Evolutionary conservation across 2,329 filamentous ascomycete species (phyloP), one percentile per base, ranked within the genome.

Genomic region (Botrytis porri): DNA sequence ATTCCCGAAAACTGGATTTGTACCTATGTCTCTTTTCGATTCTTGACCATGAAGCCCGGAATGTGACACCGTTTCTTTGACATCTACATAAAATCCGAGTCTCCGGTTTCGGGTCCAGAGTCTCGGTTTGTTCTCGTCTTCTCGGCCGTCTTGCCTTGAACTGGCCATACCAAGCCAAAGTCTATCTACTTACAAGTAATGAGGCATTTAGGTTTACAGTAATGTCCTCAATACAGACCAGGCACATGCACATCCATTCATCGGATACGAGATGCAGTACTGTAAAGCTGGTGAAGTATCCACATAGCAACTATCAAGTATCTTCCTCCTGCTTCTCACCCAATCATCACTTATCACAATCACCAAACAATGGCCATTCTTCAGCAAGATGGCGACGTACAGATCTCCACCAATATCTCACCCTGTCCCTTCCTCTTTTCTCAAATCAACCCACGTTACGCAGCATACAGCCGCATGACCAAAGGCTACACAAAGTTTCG

Each of bases 361-460:
- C 20, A 57, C n/a, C 65, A 57, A 57, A 59, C 48, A 57, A 57
- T 32, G 18, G 48, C 65, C 65, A 41, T 57, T 59, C 65, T 59
- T 69, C 62, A 72, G 62, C 62, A 60, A 72, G 70, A 72, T 72
- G 70, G 70, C 70, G 62, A 72, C 39, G 70, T 12, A 72, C 70
- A 72, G 70, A 72, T 67, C 62, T 59, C 70, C 62, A 59, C 51
- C 62, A 67, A 72, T 57, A 65, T 66, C 51, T 43, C 39, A 66
- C 62, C 62, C 64, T 57, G 48, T 67, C 48, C 64, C 25, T 54
- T 71, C 69, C 39, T 54, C 45, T 32, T n/a, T 57, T 18, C 51
- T 25, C 54, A 65, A 57, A 43, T 39, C 32, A 37, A 65, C 62
- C 25, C 57, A 67, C 32, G 62, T 72, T 35, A 67, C 63, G 51